These are phyloP conservation scores for Scutellaria barbata DNA, from an alignment of 257 asterid species.

Conservation along the genomic window DNA sequence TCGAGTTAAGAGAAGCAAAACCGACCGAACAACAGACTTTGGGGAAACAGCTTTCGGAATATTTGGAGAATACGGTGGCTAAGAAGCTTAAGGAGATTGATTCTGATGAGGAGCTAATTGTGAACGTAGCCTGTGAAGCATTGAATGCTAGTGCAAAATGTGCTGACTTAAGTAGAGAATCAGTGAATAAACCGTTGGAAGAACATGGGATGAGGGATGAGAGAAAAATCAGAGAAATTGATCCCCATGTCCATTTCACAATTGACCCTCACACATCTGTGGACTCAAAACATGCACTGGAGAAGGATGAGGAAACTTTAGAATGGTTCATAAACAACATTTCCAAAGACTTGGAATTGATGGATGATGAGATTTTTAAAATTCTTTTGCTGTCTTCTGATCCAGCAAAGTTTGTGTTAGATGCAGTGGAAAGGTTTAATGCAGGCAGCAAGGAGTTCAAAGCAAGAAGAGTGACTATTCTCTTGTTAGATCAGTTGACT, in stretches of 20 bases:
- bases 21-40: slow-evolving; percentile 10
- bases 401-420: slow-evolving; percentile 57
- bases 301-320: slow-evolving; percentile 34
- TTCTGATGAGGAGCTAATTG: background rate
- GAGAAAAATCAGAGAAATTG: slow-evolving; percentile 7
- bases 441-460: slow-evolving; percentile 36
- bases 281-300: slow-evolving; percentile 14
- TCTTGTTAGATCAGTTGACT: slow-evolving; percentile 47
- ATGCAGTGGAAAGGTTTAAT: slow-evolving; percentile 43
- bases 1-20: slow-evolving; percentile 23
- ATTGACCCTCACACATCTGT: slow-evolving; percentile 28
- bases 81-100: slow-evolving; percentile 30
- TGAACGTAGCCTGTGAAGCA: slow-evolving; percentile 27
- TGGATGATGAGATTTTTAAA: slow-evolving; percentile 39
- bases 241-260: slow-evolving; percentile 21
- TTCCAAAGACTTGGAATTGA: slow-evolving; percentile 41
- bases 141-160: slow-evolving; percentile 19
- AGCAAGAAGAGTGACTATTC: slow-evolving; percentile 34
- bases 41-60: slow-evolving; percentile 25
- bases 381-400: slow-evolving; percentile 46
- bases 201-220: slow-evolving; percentile 28
- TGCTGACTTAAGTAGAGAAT: slow-evolving; percentile 17
- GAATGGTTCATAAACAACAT: slow-evolving; percentile 33
- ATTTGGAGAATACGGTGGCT: background rate
- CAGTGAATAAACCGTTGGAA: background rate